These are phyloP conservation scores for Cercospora sp. DNA, from an alignment of 2,329 filamentous ascomycete genomes.

Conservation along the genomic window DNA sequence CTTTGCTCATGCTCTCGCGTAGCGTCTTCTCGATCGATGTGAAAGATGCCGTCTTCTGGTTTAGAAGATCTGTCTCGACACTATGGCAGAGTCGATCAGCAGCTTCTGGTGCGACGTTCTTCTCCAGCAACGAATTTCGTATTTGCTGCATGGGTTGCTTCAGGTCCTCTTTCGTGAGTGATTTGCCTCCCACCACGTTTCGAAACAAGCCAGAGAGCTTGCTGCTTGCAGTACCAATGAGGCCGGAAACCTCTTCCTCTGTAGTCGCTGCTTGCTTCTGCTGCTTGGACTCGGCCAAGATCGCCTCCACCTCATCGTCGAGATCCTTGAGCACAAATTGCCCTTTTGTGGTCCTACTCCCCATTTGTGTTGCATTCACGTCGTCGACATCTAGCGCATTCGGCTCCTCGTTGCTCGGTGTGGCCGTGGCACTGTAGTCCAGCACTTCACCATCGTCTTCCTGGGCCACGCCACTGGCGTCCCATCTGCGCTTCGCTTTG, in stretches of 20 bases:
- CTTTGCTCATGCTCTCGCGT: slow-evolving; percentile 83
- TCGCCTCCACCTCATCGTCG: slow-evolving; percentile 88
- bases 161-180: slow-evolving; percentile 81
- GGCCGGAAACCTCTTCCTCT: slow-evolving; percentile 61
- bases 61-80: slow-evolving; percentile 84
- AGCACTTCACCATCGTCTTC: slow-evolving; percentile 74
- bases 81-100: slow-evolving; percentile 87
- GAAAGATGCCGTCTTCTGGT: slow-evolving; percentile 88
- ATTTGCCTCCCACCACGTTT: slow-evolving; percentile 93
- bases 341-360: slow-evolving; percentile 78
- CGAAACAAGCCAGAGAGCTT: slow-evolving; percentile 86
- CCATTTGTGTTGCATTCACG: slow-evolving; percentile 79
- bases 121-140: slow-evolving; percentile 90
- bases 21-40: slow-evolving; percentile 77
- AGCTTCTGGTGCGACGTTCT: slow-evolving; percentile 95
- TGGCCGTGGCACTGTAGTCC: slow-evolving; percentile 78
- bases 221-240: slow-evolving; percentile 77
- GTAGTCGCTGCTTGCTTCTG: slow-evolving; percentile 51
- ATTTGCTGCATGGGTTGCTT: slow-evolving; percentile 92
- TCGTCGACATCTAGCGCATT: slow-evolving; percentile 62
- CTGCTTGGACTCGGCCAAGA: slow-evolving; percentile 76
- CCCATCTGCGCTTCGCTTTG: slow-evolving; percentile 92
- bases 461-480: slow-evolving; percentile 81
- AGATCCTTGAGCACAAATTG: slow-evolving; percentile 93
- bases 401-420: slow-evolving; percentile 53